Base-by-base conservation (phyloP, 2,329 filamentous ascomycete genomes). In the Teratosphaeria pseudoeucalypti region DNA sequence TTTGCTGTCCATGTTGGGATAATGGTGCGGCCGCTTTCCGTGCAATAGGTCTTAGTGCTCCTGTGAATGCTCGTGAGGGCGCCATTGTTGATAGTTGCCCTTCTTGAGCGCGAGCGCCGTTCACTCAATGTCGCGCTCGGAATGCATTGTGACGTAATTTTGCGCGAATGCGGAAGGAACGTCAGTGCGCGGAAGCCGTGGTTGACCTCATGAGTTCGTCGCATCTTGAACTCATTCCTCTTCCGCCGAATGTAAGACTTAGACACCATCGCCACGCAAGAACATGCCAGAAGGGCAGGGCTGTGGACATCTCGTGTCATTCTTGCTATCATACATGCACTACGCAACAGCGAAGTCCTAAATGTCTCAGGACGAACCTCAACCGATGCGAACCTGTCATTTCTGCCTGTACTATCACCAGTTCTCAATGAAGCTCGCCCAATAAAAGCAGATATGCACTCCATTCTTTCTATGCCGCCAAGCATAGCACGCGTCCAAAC, bases 1-100 rank as follows among this genome's bases (percentile, higher is more conserved):
- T 78, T n/a, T 60, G 56, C 57, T 69, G 69, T n/a, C 16, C n/a
- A 49, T 11, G n/a, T 49, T 23, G 34, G 5, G 53, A 7, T 10
- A 29, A 6, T 16, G 12, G 9, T 12, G 34, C 2, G 23, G 34
- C 5, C 2, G 32, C 2, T n/a, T 34, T 3, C 2, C 29, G 53
- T 7, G 53, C 16, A 5, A 37, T 6, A 6, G 26, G 53, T 16
- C 34, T 37, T 11, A n/a, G 32, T 19, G 53, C 27, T 9, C 53
- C 14, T 32, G 14, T 19, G 14, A 32, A 12, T 29, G 53, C 29
- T 55, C 43, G 37, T 3, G 27, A 54, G 9, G 34, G 60, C 34
- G 53, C 60, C 23, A 16, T 27, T 23, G 49, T 54, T 59, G 34
- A 37, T 27, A 37, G 23, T 23, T 23, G 34, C 43, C 23, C 23